Evolutionary conservation across 2,329 filamentous ascomycete species (phyloP), one percentile per base, ranked within the genome.

Genomic region (Cladophialophora exuberans): DNA sequence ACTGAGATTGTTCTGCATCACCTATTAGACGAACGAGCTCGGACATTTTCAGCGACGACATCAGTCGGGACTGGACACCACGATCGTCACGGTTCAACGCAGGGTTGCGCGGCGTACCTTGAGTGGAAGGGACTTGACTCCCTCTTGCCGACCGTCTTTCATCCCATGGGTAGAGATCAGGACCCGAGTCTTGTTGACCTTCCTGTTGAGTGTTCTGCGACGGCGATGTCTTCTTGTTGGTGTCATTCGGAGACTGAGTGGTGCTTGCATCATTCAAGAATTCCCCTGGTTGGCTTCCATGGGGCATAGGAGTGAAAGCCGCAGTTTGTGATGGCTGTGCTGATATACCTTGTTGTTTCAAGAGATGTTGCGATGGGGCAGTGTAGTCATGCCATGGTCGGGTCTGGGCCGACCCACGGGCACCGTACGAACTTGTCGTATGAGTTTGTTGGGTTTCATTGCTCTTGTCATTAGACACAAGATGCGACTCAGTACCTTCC

Each of bases 181-280:
- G 83, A 35, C 79, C 74, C n/a, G 74, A 72, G 55, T 82, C 80
- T 67, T 92, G 88, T 0, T 87, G 89, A 68, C 87, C 86, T 69
- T 82, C 81, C 2, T 82, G 84, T 43, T 58, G 56, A 13, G 47
- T 56, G 20, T 62, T 54, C 1, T 83, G 85, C 10, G 85, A 86
- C 2, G 39, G 39, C 13, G 87, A 90, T 2, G 89, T 92, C 69
- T 84, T 85, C 73, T 96, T 94, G 39, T 42, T 42, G 18, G 39
- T 42, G n/a, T 85, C 84, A 3, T 83, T 87, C 1, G 92, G 96
- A 2, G 85, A 87, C 18, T 85, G 85, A 1, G 92, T 97, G 1
- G 92, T 95, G 2, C 91, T 96, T 1, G 91, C 93, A 66, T 96
- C 91, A 65, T 97, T 97, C 49, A 86, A 75, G 55, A 84, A 86